Conservation (phyloP, 2,329 filamentous ascomycete genomes). For the Penicillium sp. region DNA sequence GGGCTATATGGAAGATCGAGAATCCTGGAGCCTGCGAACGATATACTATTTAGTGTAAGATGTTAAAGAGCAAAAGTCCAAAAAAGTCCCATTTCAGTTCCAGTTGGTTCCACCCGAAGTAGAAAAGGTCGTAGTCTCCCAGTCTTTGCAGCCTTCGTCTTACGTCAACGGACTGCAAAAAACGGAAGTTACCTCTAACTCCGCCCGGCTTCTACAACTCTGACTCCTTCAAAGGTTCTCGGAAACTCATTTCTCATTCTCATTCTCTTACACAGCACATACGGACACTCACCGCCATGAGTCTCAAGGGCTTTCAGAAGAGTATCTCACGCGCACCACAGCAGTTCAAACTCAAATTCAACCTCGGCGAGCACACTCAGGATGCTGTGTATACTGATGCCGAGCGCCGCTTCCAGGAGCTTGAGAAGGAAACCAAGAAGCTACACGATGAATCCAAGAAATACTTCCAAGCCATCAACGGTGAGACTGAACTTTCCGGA, state of each 20-base stretch:
- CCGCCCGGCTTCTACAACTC: too few species aligned
- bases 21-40: conserved; percentile 12
- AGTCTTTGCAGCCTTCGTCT: background rate
- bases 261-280: too few species aligned
- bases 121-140: background rate
- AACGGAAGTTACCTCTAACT: too few species aligned
- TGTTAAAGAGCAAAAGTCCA: background rate
- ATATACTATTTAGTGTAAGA: background rate
- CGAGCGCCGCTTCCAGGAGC: conserved; percentile 85
- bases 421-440: conserved; percentile 93
- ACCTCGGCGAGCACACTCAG: conserved; percentile 91
- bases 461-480: conserved; percentile 96
- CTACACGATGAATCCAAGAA: conserved; percentile 95
- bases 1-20: background rate
- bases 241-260: too few species aligned
- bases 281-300: conserved; percentile 56
- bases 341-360: conserved; percentile 85
- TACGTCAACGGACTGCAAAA: too few species aligned
- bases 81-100: too few species aligned
- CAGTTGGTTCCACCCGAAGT: background rate
- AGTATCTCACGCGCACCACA: conserved; percentile 85
- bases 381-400: conserved; percentile 92
- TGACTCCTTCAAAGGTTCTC: too few species aligned
- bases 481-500: conserved; percentile 34
- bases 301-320: conserved; percentile 95